Evolutionary conservation across 2,329 filamentous ascomycete genomes (phyloP).

Genomic region (Cladophialophora psammophila): DNA sequence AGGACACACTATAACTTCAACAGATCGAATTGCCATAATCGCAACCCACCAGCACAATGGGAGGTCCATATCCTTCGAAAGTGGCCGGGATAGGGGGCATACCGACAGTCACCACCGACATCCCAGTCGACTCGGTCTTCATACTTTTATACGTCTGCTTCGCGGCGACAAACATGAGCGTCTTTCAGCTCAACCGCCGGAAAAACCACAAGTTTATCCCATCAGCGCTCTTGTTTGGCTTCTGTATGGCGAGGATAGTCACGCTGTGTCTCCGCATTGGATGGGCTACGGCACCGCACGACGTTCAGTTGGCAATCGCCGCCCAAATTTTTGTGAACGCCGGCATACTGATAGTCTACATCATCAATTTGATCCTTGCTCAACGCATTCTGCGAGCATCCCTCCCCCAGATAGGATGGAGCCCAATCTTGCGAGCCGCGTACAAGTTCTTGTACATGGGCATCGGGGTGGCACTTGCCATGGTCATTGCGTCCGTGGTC

Average conservation of each 20-base stretch:
- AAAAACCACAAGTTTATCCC: slow-evolving; percentile 58
- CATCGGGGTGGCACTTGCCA: slow-evolving; percentile 67
- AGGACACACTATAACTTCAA: neutral
- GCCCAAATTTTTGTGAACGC: slow-evolving; percentile 75
- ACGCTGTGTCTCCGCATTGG: slow-evolving; percentile 59
- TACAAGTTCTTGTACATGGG: slow-evolving; percentile 68
- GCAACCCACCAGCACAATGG: slow-evolving; percentile 5
- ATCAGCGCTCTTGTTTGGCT: slow-evolving; percentile 55
- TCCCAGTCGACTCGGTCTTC: slow-evolving; percentile 69
- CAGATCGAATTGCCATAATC: neutral
- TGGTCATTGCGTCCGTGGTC: slow-evolving; percentile 71
- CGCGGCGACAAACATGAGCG: slow-evolving; percentile 54
- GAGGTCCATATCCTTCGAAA: slow-evolving; percentile 43
- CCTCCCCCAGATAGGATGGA: slow-evolving; percentile 76
- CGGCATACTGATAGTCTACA: slow-evolving; percentile 77
- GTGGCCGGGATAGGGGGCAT: slow-evolving; percentile 50
- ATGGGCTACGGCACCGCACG: slow-evolving; percentile 59
- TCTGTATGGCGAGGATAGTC: slow-evolving; percentile 58
- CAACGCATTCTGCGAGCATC: slow-evolving; percentile 77
- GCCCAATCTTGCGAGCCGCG: slow-evolving; percentile 55
- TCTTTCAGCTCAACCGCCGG: slow-evolving; percentile 53
- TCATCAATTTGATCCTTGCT: slow-evolving; percentile 78
- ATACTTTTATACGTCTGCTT: slow-evolving; percentile 57
- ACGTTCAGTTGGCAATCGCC: slow-evolving; percentile 60
- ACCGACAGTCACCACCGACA: slow-evolving; percentile 55